These are phyloP conservation scores for Morella rubra DNA, from an alignment of 306 rosid species.

Conservation along the genomic window DNA sequence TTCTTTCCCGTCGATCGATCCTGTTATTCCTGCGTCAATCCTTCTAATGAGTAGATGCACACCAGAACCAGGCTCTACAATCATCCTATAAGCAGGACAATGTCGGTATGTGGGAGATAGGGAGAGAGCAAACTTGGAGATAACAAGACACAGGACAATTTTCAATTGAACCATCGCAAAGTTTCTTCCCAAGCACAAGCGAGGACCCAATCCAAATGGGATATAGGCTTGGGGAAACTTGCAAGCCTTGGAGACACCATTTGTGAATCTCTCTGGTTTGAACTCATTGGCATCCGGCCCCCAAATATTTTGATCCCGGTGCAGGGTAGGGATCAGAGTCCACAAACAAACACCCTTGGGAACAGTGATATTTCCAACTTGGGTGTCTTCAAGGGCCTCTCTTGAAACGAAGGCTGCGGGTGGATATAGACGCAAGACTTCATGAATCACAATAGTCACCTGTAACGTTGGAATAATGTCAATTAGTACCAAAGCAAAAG, in stretches of 20 bases:
- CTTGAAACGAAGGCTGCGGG: constrained; percentile 93
- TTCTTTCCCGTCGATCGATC: neutral
- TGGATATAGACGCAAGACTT: constrained; percentile 77
- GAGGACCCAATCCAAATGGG: constrained; percentile 82
- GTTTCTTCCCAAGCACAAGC: constrained; percentile 79
- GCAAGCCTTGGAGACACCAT: constrained; percentile 75
- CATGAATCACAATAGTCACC: constrained; percentile 82
- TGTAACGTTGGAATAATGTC: constrained; percentile 11
- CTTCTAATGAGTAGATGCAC: constrained; percentile 50
- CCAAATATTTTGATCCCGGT: constrained; percentile 79
- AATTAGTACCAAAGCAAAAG: neutral
- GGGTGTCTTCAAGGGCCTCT: constrained; percentile 71
- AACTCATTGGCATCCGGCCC: constrained; percentile 77
- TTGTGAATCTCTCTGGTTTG: constrained; percentile 77
- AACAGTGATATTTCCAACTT: constrained; percentile 54
- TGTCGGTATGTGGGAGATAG: constrained; percentile 70
- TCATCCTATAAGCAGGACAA: constrained; percentile 74
- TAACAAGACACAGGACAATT: constrained; percentile 41
- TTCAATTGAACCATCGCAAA: constrained; percentile 79
- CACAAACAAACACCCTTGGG: constrained; percentile 78
- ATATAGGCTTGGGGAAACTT: constrained; percentile 64
- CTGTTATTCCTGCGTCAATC: constrained; percentile 14
- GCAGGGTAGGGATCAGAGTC: constrained; percentile 78
- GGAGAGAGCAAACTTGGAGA: constrained; percentile 60
- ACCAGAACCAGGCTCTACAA: constrained; percentile 78